Base-by-base conservation (phyloP, 2,329 filamentous ascomycete genomes). In the Colletotrichum tofieldiae region DNA sequence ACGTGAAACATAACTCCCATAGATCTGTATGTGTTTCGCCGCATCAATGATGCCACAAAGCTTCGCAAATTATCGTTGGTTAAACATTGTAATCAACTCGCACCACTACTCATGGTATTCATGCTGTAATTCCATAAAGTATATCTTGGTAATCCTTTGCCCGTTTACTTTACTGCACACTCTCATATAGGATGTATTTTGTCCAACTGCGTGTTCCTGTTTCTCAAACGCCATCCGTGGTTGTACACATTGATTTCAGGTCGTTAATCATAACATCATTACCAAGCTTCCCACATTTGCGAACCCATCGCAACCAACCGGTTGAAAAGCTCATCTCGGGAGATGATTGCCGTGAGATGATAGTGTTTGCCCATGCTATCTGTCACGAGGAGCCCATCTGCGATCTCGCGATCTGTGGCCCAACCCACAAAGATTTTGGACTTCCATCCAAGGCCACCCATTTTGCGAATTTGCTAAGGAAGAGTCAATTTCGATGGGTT, bases 271-370 rank as follows among this genome's bases (percentile, higher is more conserved):
- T 51, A 14, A 32, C 0, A 3, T 51, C 23, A 14, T 45, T 41
- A 96, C 91, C 90, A 94, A 67, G 88, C 88, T 84, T 94, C 93
- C 94, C 94, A 96, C 86, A 94, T 94, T 86, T 96, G 93, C 18
- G 88, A 88, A 1, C 93, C 93, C 82, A 96, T 93, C 2, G 93
- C 90, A 69, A 95, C 83, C 67, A 96, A 79, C 20, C 94, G 89
- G 82, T 96, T 96, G 78, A 96, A 96, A 52, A 97, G 79, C 82
- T 96, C 93, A 76, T 96, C 93, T 49, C 94, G 82, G 77, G 93
- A 82, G 39, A 89, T 86, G 79, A 96, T 87, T 1, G 94, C 94
- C 8, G 93, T 97, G 2, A 96, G 80, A 64, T 89, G 88, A 71
- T 87, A 88, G 63, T 83, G 84, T 20, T 88, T 82, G 0, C 92